Conservation (phyloP, 768 basidiomycete species). For the Sarcodon sp. region DNA sequence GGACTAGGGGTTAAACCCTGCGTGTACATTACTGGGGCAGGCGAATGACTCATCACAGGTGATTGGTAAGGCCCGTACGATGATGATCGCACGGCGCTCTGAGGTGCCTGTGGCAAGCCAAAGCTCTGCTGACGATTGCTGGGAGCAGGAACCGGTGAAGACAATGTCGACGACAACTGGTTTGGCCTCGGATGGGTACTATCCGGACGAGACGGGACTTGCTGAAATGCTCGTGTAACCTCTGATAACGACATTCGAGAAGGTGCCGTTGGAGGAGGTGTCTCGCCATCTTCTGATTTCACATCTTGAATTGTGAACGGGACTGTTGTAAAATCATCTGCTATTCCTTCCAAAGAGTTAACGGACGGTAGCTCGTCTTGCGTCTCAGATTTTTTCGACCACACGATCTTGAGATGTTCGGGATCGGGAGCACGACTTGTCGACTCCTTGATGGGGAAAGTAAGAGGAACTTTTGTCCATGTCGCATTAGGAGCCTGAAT, state of each 20-base stretch:
- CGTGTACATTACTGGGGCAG: conserved; percentile 56
- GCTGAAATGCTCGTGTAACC: conserved; percentile 79
- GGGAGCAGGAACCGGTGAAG: conserved; percentile 6
- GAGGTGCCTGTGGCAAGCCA: conserved; percentile 19
- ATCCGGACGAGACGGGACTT: conserved; percentile 56
- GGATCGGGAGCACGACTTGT: conserved; percentile 61
- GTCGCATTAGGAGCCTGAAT: conserved; percentile 19
- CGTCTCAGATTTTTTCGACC: conserved; percentile 61
- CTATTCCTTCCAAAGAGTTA: conserved; percentile 77
- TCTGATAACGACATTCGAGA: conserved; percentile 74
- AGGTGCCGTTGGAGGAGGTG: conserved; percentile 52
- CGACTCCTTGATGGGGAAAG: conserved; percentile 51
- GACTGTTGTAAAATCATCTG: conserved; percentile 67
- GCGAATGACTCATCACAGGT: conserved; percentile 63
- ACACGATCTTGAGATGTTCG: conserved; percentile 77
- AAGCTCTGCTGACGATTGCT: conserved; percentile 8
- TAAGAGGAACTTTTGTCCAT: conserved; percentile 40
- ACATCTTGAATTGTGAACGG: conserved; percentile 78
- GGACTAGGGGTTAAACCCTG: conserved; percentile 48
- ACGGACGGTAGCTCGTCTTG: conserved; percentile 52
- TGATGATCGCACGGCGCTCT: conserved; percentile 33
- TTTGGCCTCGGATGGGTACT: conserved; percentile 29
- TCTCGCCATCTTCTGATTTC: conserved; percentile 77
- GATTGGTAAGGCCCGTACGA: conserved; percentile 49
- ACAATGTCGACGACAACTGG: conserved; percentile 18